Evolutionary conservation across 1,284 basidiomycete species (phyloP).

Genomic region (Ganoderma multipileum): DNA sequence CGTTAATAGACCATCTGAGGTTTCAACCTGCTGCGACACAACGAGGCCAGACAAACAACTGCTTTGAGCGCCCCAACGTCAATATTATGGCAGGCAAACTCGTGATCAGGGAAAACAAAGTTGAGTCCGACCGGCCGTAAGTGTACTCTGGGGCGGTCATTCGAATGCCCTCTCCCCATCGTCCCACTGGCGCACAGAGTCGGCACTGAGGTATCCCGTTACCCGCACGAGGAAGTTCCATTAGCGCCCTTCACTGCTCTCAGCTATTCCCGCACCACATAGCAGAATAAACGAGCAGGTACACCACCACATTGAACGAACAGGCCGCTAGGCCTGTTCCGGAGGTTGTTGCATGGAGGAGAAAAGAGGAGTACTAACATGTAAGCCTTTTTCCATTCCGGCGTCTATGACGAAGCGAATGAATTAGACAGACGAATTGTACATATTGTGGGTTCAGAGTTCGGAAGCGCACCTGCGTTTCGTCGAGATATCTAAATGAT

Average conservation of each 20-base stretch:
- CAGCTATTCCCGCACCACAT: not conserved
- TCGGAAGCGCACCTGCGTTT: conserved; percentile 63
- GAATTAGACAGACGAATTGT: not conserved
- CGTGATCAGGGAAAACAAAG: too few species aligned
- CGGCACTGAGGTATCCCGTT: too few species aligned
- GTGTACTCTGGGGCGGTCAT: too few species aligned
- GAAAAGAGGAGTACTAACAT: conserved; percentile 57
- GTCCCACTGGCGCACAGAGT: too few species aligned
- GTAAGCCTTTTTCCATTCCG: conserved; percentile 86
- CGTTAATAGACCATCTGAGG: too few species aligned
- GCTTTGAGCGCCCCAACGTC: too few species aligned
- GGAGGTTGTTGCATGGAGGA: not conserved
- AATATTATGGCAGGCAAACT: too few species aligned
- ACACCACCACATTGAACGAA: not conserved
- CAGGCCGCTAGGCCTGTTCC: conserved; percentile 17
- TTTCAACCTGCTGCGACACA: too few species aligned
- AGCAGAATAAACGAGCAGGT: not conserved
- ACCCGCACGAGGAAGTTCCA: not conserved
- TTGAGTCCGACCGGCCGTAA: too few species aligned
- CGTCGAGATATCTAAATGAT: conserved; percentile 62
- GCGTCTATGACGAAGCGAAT: conserved; percentile 52
- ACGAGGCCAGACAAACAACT: too few species aligned
- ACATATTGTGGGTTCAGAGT: not conserved
- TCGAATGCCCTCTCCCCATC: too few species aligned
- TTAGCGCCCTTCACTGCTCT: not conserved